Conservation (phyloP, 805 yeast genomes). For the Wickerhamomyces bovis region DNA sequence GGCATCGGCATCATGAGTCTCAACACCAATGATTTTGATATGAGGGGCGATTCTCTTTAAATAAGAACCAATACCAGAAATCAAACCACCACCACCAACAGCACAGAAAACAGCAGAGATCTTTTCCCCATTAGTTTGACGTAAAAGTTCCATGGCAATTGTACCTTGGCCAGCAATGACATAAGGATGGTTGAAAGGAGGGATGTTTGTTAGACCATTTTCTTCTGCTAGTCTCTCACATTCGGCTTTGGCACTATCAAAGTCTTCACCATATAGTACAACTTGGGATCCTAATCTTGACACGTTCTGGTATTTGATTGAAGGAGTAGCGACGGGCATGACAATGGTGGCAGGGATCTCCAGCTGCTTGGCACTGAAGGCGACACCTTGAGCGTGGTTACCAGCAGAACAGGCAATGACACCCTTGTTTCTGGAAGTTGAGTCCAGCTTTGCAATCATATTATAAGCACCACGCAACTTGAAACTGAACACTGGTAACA, state of each 20-base stretch:
- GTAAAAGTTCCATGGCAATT: conserved; percentile 83
- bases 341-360: conserved; percentile 93
- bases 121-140: conserved; percentile 75
- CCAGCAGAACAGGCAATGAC: conserved; percentile 99
- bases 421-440: conserved; percentile 59
- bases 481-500: conserved; percentile 91
- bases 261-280: conserved; percentile 88
- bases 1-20: conserved; percentile 95
- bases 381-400: conserved; percentile 99
- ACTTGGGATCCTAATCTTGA: conserved; percentile 91
- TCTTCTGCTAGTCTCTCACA: conserved; percentile 66
- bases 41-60: conserved; percentile 97
- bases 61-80: conserved; percentile 88
- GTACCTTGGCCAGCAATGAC: conserved; percentile 99
- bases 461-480: conserved; percentile 97
- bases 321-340: conserved; percentile 97
- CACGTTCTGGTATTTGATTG: conserved; percentile 89
- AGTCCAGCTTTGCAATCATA: conserved; percentile 83
- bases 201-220: conserved; percentile 79
- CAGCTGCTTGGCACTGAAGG: conserved; percentile 78
- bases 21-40: conserved; percentile 91
- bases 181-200: conserved; percentile 98
- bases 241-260: conserved; percentile 91
- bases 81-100: conserved; percentile 96
- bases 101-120: conserved; percentile 86